Evolutionary conservation across 2,329 filamentous ascomycete genomes (phyloP).

Genomic region (Fusarium sp.): DNA sequence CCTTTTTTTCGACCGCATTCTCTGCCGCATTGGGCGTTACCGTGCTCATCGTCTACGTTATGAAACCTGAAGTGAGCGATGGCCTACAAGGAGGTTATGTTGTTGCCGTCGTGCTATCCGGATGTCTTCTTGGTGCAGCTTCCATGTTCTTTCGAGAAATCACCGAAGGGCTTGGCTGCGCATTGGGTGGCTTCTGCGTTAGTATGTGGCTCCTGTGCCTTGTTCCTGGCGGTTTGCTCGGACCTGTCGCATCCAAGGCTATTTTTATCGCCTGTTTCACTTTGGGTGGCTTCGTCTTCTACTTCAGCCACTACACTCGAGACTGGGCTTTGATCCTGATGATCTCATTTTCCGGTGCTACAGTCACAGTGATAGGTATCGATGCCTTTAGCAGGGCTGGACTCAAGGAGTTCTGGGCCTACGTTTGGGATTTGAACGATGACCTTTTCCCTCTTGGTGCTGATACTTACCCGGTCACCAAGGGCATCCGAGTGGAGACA

Average conservation of each 20-base stretch:
- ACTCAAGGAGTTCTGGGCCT: constrained; percentile 95
- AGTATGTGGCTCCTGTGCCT: constrained; percentile 92
- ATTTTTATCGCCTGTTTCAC: constrained; percentile 83
- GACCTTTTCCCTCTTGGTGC: constrained; percentile 83
- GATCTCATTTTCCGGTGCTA: constrained; percentile 86
- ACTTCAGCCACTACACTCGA: constrained; percentile 82
- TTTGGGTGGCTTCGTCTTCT: constrained; percentile 75
- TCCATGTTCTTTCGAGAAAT: constrained; percentile 86
- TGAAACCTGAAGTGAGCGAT: constrained; percentile 80
- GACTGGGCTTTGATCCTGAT: constrained; percentile 81
- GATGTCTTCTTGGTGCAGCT: constrained; percentile 77
- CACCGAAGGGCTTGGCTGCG: constrained; percentile 82
- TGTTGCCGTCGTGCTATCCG: constrained; percentile 80
- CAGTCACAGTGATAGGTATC: constrained; percentile 82
- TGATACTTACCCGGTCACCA: constrained; percentile 85
- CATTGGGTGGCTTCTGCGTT: constrained; percentile 87
- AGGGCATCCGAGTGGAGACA: constrained; percentile 86
- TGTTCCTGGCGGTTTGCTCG: constrained; percentile 79
- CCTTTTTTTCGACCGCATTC: constrained; percentile 83
- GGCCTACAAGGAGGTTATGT: constrained; percentile 89
- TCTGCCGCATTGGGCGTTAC: constrained; percentile 79
- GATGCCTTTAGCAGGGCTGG: constrained; percentile 93
- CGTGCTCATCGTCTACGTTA: constrained; percentile 89
- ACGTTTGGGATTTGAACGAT: constrained; percentile 86
- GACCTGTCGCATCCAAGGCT: constrained; percentile 70